Evolutionary conservation across 352 stramenopile species (phyloP).

Genomic region (Pilasporangium apinafurcum): DNA sequence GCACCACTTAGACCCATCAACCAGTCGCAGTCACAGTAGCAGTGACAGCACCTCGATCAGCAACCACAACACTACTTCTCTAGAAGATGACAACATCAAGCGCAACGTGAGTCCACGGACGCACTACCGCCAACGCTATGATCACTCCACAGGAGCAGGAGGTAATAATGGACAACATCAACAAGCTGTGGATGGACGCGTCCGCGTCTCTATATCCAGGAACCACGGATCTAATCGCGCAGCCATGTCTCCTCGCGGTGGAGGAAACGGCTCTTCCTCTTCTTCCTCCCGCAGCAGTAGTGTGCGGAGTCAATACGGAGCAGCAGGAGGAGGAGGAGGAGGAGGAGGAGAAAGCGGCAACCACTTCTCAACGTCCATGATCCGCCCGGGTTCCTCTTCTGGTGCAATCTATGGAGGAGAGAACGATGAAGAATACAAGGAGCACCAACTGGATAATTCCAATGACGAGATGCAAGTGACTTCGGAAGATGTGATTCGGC

Average conservation of each 20-base stretch:
- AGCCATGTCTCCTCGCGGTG: too few relatives aligned
- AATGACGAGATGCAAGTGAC: slow-evolving; percentile 64
- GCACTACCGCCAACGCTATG: too few relatives aligned
- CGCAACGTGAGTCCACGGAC: slow-evolving; percentile 1
- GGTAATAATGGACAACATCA: too few relatives aligned
- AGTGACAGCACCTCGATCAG: neutral
- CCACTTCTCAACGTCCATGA: neutral
- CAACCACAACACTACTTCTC: slow-evolving; percentile 3
- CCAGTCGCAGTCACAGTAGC: neutral
- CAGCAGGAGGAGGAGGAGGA: slow-evolving; percentile 4
- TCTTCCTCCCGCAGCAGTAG: slow-evolving; percentile 1
- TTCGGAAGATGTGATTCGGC: slow-evolving; percentile 64
- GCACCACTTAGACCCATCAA: slow-evolving; percentile 36
- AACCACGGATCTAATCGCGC: too few relatives aligned
- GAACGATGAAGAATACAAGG: slow-evolving; percentile 25
- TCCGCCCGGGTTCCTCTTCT: slow-evolving; percentile 1
- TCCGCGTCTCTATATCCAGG: too few relatives aligned
- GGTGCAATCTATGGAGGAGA: too few relatives aligned
- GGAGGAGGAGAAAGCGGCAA: slow-evolving; percentile 1
- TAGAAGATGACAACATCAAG: slow-evolving; percentile 5
- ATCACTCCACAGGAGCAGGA: too few relatives aligned
- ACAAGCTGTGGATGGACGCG: too few relatives aligned
- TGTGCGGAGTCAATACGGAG: too few relatives aligned
- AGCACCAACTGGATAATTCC: slow-evolving; percentile 25
- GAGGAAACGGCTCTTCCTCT: too few relatives aligned